These are phyloP conservation scores for Ceratobasidium sp. DNA, from an alignment of 1,284 basidiomycete species.

Conservation along the genomic window DNA sequence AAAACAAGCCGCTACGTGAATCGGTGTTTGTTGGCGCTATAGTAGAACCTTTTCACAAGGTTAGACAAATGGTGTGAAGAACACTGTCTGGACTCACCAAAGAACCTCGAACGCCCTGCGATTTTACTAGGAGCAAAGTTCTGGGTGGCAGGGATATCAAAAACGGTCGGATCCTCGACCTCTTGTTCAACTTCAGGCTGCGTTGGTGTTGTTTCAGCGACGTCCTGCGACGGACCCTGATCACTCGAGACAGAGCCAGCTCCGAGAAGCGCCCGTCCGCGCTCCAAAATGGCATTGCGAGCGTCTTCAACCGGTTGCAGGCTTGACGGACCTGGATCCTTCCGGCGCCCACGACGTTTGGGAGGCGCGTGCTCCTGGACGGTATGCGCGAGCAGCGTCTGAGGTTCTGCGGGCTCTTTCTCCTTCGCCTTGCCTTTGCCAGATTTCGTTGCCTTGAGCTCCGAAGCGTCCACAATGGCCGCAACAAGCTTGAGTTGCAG, in stretches of 20 bases:
- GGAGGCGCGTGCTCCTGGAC: constrained; percentile 32
- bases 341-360: constrained; percentile 18
- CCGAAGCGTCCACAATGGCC: constrained; percentile 16
- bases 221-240: background rate
- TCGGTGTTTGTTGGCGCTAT: constrained; percentile 2
- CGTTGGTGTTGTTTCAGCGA: background rate
- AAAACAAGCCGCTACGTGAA: constrained; percentile 21
- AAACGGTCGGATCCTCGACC: background rate
- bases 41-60: background rate
- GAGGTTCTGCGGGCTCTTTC: background rate
- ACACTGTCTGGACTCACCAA: constrained; percentile 1
- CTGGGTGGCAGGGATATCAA: constrained; percentile 36
- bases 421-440: constrained; percentile 35
- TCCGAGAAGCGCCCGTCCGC: constrained; percentile 12
- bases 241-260: background rate
- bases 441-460: background rate
- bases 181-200: background rate
- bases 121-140: constrained; percentile 37
- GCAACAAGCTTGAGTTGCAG: constrained; percentile 13
- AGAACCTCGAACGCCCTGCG: constrained; percentile 17
- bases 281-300: constrained; percentile 17
- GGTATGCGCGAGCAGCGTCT: constrained; percentile 30
- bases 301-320: constrained; percentile 27
- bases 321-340: background rate
- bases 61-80: too few species aligned